These are phyloP conservation scores for Aspergillus novoparasiticus DNA, from an alignment of 2,329 filamentous ascomycete species.

Conservation along the genomic window DNA sequence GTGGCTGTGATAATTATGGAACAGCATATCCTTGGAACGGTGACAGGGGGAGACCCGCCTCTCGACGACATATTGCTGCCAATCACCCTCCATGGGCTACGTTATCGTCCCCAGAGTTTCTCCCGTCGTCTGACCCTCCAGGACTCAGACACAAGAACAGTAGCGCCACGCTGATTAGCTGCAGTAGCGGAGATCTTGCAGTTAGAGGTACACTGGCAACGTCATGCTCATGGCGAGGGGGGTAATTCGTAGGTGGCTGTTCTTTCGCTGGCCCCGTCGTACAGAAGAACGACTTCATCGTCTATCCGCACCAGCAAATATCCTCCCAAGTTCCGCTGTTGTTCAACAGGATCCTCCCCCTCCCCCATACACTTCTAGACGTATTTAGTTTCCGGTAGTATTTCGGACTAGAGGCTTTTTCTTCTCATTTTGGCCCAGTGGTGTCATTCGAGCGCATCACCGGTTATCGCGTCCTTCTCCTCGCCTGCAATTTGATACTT, in stretches of 20 bases:
- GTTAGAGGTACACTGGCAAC: background rate
- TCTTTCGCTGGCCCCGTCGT: background rate
- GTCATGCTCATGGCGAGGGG: slow-evolving; percentile 2
- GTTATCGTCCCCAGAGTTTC: background rate
- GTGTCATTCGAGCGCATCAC: background rate
- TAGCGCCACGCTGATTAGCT: slow-evolving; percentile 6
- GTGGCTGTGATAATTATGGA: background rate
- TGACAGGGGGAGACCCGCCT: slow-evolving; percentile 1
- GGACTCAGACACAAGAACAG: background rate
- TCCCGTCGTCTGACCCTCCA: slow-evolving; percentile 4
- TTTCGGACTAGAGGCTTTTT: background rate
- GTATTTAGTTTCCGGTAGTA: background rate
- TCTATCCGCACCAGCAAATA: background rate
- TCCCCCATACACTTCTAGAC: background rate
- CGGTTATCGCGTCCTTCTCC: background rate
- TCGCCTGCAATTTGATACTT: background rate
- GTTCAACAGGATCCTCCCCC: background rate
- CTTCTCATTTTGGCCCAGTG: background rate
- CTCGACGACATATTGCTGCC: background rate
- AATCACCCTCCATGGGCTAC: background rate
- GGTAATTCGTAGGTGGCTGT: slow-evolving; percentile 7
- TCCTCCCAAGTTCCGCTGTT: background rate
- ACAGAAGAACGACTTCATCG: background rate
- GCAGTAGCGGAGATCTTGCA: slow-evolving; percentile 4
- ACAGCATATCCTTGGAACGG: background rate